Base-by-base conservation (phyloP, 1,284 basidiomycete species). In the Pseudozyma hubeiensis region DNA sequence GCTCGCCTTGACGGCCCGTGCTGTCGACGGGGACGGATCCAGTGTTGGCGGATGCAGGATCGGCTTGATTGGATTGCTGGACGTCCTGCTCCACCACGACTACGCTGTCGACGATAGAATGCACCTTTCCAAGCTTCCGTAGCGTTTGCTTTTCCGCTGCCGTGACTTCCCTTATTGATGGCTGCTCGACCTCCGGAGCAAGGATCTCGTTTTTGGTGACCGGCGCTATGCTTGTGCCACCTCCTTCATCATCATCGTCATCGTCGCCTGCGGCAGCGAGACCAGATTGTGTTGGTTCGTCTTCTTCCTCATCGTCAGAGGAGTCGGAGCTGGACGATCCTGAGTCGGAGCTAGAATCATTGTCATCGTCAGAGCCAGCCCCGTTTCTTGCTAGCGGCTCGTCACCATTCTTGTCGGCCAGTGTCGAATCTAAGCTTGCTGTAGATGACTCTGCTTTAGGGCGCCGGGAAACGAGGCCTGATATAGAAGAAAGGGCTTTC, bases 51-150 rank as follows among this genome's bases (percentile, higher is more conserved):
- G 45, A 39, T 2, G 29, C 24, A 13, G 34, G 16, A 1, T 62
- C 51, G 19, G 51, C 16, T 16, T 45, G 35, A 40, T 50, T 53
- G 19, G 51, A 58, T 33, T 62, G 55, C 7, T 53, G 69, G 7
- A 74, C 65, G 24, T 81, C 78, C 49, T 83, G 81, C 48, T 77
- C 78, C 11, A 83, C 60, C 4, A 83, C 76, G 0, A 83, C 79
- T 6, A 81, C 80, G 47, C 69, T 73, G 64, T 80, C 77, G 14
- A 83, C 78, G 45, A 83, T 79, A 9, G 81, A 82, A 45, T 79
- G 78, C 44, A 83, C 60, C 16, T 58, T 55, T 8, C 81, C 81
- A 9, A 83, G 69, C 34, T 62, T 70, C 14, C 70, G 57, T 14
- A 80, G 16, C 1, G 74, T 64, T 7, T 61, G 46, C n/a, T 70